These are phyloP conservation scores for Paramecium sexaurelia DNA, from an alignment of 73 alveolate genomes.

Conservation along the genomic window DNA sequence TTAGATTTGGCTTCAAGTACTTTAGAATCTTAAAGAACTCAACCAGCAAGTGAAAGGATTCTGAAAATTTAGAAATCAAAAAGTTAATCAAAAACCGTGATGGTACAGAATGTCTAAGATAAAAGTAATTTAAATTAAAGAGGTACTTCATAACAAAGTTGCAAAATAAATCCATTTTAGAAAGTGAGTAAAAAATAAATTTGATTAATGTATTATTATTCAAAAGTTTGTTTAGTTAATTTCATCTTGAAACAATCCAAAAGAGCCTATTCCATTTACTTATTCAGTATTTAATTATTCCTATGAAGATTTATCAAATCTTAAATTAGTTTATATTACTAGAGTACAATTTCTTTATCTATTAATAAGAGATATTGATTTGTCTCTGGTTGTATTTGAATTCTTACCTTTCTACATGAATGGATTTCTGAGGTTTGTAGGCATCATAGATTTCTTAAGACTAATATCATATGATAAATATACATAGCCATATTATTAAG, in stretches of 20 bases:
- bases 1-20: neutral
- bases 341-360: constrained; percentile 4
- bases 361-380: neutral
- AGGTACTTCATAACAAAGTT: neutral
- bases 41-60: neutral
- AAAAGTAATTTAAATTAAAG: neutral
- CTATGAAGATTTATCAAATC: constrained; percentile 42
- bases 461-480: neutral
- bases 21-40: neutral
- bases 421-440: constrained; percentile 1
- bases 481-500: constrained; percentile 25
- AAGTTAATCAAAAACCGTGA: neutral
- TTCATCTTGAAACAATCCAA: neutral
- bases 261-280: neutral
- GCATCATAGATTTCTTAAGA: constrained; percentile 30
- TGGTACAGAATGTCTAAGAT: neutral
- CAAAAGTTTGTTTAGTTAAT: neutral
- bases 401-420: neutral
- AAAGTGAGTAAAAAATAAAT: neutral
- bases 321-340: neutral
- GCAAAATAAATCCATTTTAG: neutral
- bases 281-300: neutral
- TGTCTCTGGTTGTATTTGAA: neutral
- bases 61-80: neutral
- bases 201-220: neutral